phyloP scores from a whole-genome alignment of 257 asterid genomes.

The Solanum paucissectum region DNA sequence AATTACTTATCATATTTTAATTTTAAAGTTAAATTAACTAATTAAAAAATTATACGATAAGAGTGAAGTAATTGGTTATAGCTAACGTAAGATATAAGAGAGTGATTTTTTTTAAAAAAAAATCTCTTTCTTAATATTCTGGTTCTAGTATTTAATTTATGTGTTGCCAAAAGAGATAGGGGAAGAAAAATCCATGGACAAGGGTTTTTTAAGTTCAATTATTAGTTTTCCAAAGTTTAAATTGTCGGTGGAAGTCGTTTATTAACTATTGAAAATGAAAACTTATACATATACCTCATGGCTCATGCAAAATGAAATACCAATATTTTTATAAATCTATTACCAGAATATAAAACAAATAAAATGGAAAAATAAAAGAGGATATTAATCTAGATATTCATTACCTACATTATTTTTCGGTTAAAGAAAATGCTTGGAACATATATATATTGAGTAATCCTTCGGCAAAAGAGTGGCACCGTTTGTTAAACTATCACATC shows the following conservation, averaged over 20 bases:
- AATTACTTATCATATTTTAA: neutral
- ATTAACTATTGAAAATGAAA: neutral
- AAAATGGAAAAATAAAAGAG: neutral
- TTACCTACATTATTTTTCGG: too few species aligned
- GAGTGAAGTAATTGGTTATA: neutral
- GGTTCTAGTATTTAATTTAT: neutral
- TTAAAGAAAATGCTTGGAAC: too few species aligned
- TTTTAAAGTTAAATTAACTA: neutral
- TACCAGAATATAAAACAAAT: neutral
- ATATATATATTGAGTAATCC: too few species aligned
- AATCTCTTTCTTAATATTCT: neutral
- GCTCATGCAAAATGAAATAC: neutral
- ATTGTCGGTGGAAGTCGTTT: neutral
- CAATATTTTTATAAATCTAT: neutral
- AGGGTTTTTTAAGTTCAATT: neutral
- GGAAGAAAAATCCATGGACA: neutral
- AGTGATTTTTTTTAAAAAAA: neutral
- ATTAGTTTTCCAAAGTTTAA: neutral
- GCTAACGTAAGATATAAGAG: neutral
- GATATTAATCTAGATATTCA: neutral
- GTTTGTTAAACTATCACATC: too few species aligned
- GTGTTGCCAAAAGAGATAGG: neutral
- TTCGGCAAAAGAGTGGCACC: too few species aligned
- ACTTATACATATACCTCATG: neutral
- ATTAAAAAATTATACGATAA: neutral